Percentiles rank a stretch among this genome's conserved stretches.
phyloP scores from a whole-genome alignment of 495 filamentous ascomycete genomes.

The Neurospora sp. region DNA sequence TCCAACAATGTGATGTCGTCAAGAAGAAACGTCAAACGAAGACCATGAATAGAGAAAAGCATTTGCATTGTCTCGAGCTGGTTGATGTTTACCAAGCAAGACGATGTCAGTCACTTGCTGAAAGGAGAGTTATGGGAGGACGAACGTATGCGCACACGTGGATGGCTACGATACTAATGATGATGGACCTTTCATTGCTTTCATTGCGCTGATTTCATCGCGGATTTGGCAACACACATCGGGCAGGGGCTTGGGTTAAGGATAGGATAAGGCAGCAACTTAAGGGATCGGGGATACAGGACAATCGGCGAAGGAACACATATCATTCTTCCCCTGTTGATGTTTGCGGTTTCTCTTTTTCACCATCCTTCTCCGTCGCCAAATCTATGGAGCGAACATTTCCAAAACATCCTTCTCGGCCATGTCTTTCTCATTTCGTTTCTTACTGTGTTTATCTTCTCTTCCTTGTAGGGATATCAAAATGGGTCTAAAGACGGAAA shows the following conservation, averaged over 20 bases:
- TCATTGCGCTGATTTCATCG: not conserved
- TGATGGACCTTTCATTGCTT: not conserved
- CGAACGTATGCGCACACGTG: not conserved
- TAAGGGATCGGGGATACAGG: not conserved
- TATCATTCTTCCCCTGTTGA: not conserved
- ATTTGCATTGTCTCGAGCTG: not conserved
- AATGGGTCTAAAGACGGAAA: not conserved
- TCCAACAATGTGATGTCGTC: not conserved
- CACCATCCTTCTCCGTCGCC: not conserved
- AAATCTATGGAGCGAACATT: not conserved
- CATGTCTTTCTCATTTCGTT: not conserved
- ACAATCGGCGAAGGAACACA: not conserved
- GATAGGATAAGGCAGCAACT: not conserved
- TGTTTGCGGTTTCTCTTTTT: not conserved
- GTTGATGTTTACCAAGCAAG: not conserved
- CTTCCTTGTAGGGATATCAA: not conserved
- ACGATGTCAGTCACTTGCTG: not conserved
- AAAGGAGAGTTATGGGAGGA: not conserved
- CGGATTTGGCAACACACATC: not conserved
- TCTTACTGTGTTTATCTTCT: not conserved
- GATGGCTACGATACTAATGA: not conserved
- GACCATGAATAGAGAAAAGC: not conserved
- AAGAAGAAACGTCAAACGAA: not conserved
- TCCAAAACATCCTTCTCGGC: not conserved
- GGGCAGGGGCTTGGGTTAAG: not conserved